These are phyloP conservation scores for Anthostomella pinea DNA, from an alignment of 2,329 filamentous ascomycete genomes.

Conservation along the genomic window DNA sequence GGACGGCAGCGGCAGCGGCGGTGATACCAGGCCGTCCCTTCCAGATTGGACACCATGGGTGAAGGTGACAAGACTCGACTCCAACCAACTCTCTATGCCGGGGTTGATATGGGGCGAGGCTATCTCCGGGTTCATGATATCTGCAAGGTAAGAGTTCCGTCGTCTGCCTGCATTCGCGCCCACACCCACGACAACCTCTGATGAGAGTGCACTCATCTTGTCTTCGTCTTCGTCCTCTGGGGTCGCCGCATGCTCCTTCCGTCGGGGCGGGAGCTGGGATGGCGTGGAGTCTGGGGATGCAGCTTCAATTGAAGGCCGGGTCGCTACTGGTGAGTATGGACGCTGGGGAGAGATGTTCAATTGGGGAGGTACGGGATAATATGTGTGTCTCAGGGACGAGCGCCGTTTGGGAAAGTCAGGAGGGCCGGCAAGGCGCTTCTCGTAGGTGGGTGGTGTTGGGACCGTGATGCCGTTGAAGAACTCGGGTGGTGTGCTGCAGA, in stretches of 20 bases:
- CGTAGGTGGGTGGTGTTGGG: slow-evolving; percentile 4
- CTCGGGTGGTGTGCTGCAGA: slow-evolving; percentile 7
- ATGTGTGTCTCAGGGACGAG: slow-evolving; percentile 21
- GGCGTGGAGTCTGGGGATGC: background rate
- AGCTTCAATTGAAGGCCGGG: no score
- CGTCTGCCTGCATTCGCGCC: slow-evolving; percentile 1
- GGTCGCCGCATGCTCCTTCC: slow-evolving; percentile 1
- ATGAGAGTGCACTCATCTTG: slow-evolving; percentile 1
- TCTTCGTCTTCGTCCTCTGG: no score
- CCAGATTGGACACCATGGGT: slow-evolving; percentile 21
- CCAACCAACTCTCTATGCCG: slow-evolving; percentile 26
- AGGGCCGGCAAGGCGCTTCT: slow-evolving; percentile 11
- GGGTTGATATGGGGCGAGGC: slow-evolving; percentile 14
- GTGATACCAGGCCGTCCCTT: slow-evolving; percentile 26
- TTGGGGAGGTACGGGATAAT: slow-evolving; percentile 17
- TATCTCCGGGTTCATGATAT: slow-evolving; percentile 9
- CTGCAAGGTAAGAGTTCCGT: background rate
- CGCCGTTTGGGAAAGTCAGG: slow-evolving; percentile 20
- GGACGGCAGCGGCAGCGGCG: slow-evolving; percentile 48
- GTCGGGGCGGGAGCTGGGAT: background rate
- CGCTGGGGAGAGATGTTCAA: slow-evolving; percentile 13
- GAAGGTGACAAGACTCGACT: slow-evolving; percentile 24
- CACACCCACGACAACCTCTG: background rate
- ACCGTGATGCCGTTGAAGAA: slow-evolving; percentile 4
- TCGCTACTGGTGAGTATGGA: background rate